phyloP scores from a whole-genome alignment of 805 yeast species.

The Pichia gijzeniarum region DNA sequence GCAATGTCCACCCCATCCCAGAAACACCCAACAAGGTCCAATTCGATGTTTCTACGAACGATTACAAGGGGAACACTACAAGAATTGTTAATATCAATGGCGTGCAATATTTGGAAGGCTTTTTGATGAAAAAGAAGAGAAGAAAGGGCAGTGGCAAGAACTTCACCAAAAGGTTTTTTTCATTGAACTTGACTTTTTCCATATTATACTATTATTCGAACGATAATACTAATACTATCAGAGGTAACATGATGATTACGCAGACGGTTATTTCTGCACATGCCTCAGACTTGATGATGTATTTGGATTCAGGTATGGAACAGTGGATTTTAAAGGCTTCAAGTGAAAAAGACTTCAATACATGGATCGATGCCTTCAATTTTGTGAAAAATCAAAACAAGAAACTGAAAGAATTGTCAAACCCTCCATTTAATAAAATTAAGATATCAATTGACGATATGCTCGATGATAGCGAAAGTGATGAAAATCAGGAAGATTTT shows the following conservation, averaged over 20 bases:
- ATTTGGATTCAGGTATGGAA: slow-evolving; percentile 92
- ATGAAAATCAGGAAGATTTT: not conserved
- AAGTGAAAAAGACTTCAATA: slow-evolving; percentile 56
- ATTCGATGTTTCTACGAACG: slow-evolving; percentile 24
- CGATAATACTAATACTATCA: slow-evolving; percentile 59
- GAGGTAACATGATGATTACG: slow-evolving; percentile 89
- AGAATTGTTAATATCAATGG: slow-evolving; percentile 40
- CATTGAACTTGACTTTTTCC: slow-evolving; percentile 75
- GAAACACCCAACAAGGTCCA: slow-evolving; percentile 13
- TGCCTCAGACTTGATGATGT: slow-evolving; percentile 56
- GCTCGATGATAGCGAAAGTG: not conserved
- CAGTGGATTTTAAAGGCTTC: slow-evolving; percentile 81
- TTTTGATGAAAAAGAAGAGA: slow-evolving; percentile 63
- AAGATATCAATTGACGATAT: slow-evolving; percentile 1
- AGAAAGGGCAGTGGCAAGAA: slow-evolving; percentile 79
- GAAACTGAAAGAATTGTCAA: slow-evolving; percentile 13
- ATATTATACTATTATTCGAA: slow-evolving; percentile 75
- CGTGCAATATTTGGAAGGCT: slow-evolving; percentile 73
- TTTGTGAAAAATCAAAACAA: slow-evolving; percentile 32
- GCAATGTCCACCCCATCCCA: not conserved
- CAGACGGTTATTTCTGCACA: slow-evolving; percentile 80
- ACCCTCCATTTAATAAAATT: not conserved
- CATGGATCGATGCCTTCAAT: slow-evolving; percentile 81
- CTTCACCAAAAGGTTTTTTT: slow-evolving; percentile 77
- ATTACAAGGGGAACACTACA: slow-evolving; percentile 20